Conservation (phyloP, 202 grass and related monocot genomes). For the Eragrostis tef region DNA sequence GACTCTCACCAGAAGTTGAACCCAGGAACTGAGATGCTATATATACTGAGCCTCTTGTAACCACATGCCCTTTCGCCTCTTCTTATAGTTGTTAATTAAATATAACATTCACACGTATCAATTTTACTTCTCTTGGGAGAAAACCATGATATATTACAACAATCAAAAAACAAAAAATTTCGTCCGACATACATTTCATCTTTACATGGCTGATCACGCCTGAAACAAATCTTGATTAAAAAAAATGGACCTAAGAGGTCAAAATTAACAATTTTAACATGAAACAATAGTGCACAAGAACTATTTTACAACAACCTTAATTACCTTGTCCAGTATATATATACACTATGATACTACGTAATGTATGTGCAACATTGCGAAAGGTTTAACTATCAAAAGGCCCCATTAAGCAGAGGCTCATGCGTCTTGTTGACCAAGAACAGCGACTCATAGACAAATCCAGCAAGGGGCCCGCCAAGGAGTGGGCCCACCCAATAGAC, state of each 20-base stretch:
- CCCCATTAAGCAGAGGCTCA: conserved; percentile 52
- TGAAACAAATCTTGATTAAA: background rate
- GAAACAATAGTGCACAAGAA: background rate
- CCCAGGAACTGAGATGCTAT: too few relatives aligned
- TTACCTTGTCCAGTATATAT: conserved; percentile 1
- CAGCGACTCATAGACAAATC: conserved; percentile 69
- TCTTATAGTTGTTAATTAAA: too few relatives aligned
- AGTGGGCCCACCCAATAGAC: conserved; percentile 90
- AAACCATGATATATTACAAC: background rate
- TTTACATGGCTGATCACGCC: conserved; percentile 33
- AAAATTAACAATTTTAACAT: conserved; percentile 5
- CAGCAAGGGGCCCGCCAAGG: conserved; percentile 63
- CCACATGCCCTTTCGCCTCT: too few relatives aligned
- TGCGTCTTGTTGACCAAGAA: conserved; percentile 63
- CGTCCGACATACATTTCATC: background rate
- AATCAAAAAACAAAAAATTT: background rate
- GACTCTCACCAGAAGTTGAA: too few relatives aligned
- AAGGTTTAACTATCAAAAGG: conserved; percentile 41
- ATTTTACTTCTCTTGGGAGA: too few relatives aligned
- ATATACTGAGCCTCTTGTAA: too few relatives aligned
- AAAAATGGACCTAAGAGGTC: background rate
- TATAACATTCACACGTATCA: too few relatives aligned
- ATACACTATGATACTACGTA: background rate
- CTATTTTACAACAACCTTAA: conserved; percentile 26
- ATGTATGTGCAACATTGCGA: background rate